phyloP scores from a whole-genome alignment of 164 flowering plant species.

The Piper betle region DNA sequence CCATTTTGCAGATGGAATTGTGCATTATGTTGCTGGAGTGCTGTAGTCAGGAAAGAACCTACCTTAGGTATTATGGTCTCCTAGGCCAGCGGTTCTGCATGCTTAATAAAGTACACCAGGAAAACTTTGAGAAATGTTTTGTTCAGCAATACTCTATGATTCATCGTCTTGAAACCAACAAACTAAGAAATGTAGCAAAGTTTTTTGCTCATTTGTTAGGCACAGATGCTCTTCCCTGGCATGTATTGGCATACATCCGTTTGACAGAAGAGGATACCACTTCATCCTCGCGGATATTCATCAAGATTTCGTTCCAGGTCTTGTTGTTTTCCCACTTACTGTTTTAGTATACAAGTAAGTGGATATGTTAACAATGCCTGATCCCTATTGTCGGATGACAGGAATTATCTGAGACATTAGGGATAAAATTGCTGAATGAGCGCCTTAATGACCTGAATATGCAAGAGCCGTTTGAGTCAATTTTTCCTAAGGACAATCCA shows the following conservation, averaged over 20 bases:
- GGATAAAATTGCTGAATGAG: slow-evolving; percentile 68
- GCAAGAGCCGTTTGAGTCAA: slow-evolving; percentile 74
- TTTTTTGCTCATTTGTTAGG: slow-evolving; percentile 95
- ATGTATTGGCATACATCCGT: slow-evolving; percentile 73
- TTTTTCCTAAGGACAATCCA: slow-evolving; percentile 83
- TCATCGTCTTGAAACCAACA: slow-evolving; percentile 86
- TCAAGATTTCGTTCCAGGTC: slow-evolving; percentile 89
- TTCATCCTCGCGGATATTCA: slow-evolving; percentile 91
- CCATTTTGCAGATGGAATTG: slow-evolving; percentile 60
- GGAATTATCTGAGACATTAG: slow-evolving; percentile 89
- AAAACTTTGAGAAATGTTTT: slow-evolving; percentile 83
- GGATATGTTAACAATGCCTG: neutral
- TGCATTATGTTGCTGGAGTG: slow-evolving; percentile 95
- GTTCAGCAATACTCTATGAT: slow-evolving; percentile 94
- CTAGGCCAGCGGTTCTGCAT: slow-evolving; percentile 89
- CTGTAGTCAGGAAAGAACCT: slow-evolving; percentile 95
- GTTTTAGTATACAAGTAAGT: too few relatives aligned
- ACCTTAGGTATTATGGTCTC: slow-evolving; percentile 84
- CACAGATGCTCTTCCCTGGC: slow-evolving; percentile 93
- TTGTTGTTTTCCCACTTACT: neutral
- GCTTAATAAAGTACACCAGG: slow-evolving; percentile 85
- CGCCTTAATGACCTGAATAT: slow-evolving; percentile 60
- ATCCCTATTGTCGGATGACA: slow-evolving; percentile 17
- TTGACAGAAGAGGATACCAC: slow-evolving; percentile 96
- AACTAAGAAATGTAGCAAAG: slow-evolving; percentile 87